A percentile compares a stretch with the other conserved stretches of the same genome.
Evolutionary conservation across 148 eudicot genomes (phyloP).

Genomic region (Fagopyrum esculentum): DNA sequence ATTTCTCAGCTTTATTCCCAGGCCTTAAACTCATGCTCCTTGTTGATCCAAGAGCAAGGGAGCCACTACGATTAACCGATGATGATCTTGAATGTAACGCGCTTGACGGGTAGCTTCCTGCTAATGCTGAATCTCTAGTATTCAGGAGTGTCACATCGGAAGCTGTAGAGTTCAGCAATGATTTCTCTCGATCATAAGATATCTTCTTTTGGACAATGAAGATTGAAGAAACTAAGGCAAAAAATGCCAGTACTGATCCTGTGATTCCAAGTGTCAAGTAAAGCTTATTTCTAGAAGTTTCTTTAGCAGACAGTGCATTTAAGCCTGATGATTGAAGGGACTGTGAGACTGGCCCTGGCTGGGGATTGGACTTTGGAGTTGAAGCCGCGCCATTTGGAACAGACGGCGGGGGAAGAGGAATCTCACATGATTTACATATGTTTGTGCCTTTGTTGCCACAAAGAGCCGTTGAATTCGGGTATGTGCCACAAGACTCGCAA

Average conservation of each 20-base stretch:
- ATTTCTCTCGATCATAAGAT: not conserved
- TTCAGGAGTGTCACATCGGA: conserved; percentile 15
- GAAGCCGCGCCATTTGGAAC: not conserved
- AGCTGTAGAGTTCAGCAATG: conserved; percentile 14
- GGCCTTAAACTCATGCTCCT: conserved; percentile 37
- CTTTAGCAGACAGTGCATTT: not conserved
- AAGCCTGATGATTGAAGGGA: not conserved
- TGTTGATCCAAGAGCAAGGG: conserved; percentile 23
- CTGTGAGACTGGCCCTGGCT: not conserved
- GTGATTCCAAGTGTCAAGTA: conserved; percentile 18
- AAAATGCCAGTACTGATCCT: conserved; percentile 31
- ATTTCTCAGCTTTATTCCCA: conserved; percentile 33
- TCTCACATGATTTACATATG: conserved; percentile 39
- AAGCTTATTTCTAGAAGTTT: not conserved
- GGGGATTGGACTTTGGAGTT: not conserved
- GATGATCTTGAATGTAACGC: conserved; percentile 36
- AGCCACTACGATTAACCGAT: conserved; percentile 28
- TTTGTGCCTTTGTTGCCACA: conserved; percentile 29
- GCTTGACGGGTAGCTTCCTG: conserved; percentile 27
- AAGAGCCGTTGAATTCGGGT: conserved; percentile 33
- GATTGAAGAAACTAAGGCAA: conserved; percentile 14
- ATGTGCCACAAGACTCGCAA: conserved; percentile 36
- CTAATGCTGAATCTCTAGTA: conserved; percentile 22
- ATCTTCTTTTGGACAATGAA: not conserved
- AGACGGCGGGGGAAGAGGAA: conserved; percentile 21